phyloP scores from a whole-genome alignment of 2,329 filamentous ascomycete species.

The Emmonsia crescens region DNA sequence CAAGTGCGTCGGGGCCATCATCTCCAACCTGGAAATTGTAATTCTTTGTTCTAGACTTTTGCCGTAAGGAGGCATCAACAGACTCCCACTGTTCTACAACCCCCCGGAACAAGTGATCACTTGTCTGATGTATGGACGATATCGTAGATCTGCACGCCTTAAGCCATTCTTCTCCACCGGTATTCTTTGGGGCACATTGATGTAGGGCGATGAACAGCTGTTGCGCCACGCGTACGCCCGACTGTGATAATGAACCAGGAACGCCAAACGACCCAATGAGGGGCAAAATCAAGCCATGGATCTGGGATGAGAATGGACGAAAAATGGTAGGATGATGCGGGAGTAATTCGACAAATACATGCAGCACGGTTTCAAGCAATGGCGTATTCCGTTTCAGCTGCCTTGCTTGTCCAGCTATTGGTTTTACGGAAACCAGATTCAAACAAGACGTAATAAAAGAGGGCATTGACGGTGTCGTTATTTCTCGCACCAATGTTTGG shows the following conservation, averaged over 20 bases:
- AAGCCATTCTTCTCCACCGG: slow-evolving; percentile 66
- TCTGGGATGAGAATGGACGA: slow-evolving; percentile 60
- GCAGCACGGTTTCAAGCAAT: slow-evolving; percentile 57
- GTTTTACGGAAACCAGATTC: slow-evolving; percentile 47
- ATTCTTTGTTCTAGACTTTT: slow-evolving; percentile 24
- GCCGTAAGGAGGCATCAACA: slow-evolving; percentile 35
- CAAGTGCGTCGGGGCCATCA: slow-evolving; percentile 32
- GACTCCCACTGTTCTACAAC: slow-evolving; percentile 76
- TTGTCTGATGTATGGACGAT: slow-evolving; percentile 55
- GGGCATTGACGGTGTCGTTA: slow-evolving; percentile 72
- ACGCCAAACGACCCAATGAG: slow-evolving; percentile 54
- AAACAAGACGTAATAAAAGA: slow-evolving; percentile 64
- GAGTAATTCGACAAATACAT: slow-evolving; percentile 60
- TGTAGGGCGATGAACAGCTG: slow-evolving; percentile 61
- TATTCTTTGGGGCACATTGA: slow-evolving; percentile 70
- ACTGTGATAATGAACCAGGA: slow-evolving; percentile 37
- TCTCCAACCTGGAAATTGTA: slow-evolving; percentile 29
- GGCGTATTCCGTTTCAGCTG: slow-evolving; percentile 32
- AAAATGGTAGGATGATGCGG: slow-evolving; percentile 76
- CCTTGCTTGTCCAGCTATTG: slow-evolving; percentile 23
- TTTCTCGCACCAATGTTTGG: slow-evolving; percentile 72
- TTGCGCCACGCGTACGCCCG: slow-evolving; percentile 49
- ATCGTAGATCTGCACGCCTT: slow-evolving; percentile 54
- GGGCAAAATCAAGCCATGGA: slow-evolving; percentile 49
- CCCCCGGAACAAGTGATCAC: slow-evolving; percentile 66